Evolutionary conservation across 2,329 filamentous ascomycete species (phyloP), one percentile per base, ranked within the genome.

Genomic region (Ophiostoma triangulosporum): DNA sequence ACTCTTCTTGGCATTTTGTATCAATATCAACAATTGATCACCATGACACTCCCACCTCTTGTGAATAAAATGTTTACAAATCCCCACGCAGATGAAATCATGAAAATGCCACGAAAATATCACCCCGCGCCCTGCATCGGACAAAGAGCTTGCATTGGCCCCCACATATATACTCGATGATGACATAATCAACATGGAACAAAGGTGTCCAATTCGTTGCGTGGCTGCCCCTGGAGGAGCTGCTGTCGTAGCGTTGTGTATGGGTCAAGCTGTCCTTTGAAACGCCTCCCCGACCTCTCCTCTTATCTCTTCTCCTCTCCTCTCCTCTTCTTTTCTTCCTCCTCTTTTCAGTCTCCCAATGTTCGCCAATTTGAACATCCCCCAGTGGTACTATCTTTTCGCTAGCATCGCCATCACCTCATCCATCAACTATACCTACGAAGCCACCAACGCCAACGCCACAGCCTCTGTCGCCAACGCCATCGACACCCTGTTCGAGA

Each of bases 401-500:
- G 27, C 46, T 26, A 48, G 48, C 26, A 32, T 53, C 36, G 26
- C 24, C 26, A 15, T 50, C 38, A 24, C 45, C 22, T 24, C 22
- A 9, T 48, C 26, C 26, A 31, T 48, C 46, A 48, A 48, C 27
- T 20, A 32, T n/a, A 48, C 46, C 29, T 17, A 48, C 29, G 27
- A 22, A 4, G 9, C 46, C n/a, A 26, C 32, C 29, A n/a, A 22
- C 11, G 9, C 46, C n/a, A 26, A 46, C 26, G 9, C 46, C n/a
- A 9, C 35, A 14, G 12, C 3, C 43, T n/a, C 15, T 49, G 20
- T 17, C n/a, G 22, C 31, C 6, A 6, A n/a, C n/a, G n/a, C 35
- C 29, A 6, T 35, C 32, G 31, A 50, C 20, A 26, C 17, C 48
- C n/a, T 36, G 51, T 32, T 51, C 35, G 52, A 12, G 50, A 94